Evolutionary conservation across 1,284 basidiomycete species (phyloP).

Genomic region (Austroboletus niveus): DNA sequence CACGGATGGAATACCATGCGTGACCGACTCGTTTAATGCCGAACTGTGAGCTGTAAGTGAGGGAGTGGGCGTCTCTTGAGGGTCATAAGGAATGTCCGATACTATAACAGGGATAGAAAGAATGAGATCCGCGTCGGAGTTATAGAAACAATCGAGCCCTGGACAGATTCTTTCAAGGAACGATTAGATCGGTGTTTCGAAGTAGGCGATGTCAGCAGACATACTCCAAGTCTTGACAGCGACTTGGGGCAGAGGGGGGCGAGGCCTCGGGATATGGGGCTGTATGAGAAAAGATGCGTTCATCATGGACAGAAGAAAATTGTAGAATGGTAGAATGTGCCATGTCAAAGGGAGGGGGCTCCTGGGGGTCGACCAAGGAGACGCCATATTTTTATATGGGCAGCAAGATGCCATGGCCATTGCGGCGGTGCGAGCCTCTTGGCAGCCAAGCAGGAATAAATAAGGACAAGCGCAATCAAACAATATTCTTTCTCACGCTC

Average conservation of each 20-base stretch:
- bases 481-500: too few species aligned
- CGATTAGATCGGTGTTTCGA: not conserved
- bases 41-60: too few species aligned
- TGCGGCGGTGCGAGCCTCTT: too few species aligned
- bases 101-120: not conserved
- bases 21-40: not conserved
- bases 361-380: too few species aligned
- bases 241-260: not conserved
- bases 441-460: too few species aligned
- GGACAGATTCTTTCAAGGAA: not conserved
- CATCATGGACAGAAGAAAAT: not conserved
- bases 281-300: not conserved
- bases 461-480: too few species aligned
- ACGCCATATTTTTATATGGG: too few species aligned
- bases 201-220: not conserved
- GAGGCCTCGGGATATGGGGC: not conserved
- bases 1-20: not conserved
- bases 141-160: too few species aligned
- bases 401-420: too few species aligned
- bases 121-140: not conserved
- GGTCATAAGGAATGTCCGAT: not conserved
- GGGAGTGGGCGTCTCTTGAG: not conserved
- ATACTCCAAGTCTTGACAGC: not conserved
- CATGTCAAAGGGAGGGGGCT: not conserved
- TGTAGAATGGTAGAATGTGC: too few species aligned